Evolutionary conservation across 2,329 filamentous ascomycete species (phyloP), one percentile per base, ranked within the genome.

Genomic region (Hymenoscyphus fructigenus): DNA sequence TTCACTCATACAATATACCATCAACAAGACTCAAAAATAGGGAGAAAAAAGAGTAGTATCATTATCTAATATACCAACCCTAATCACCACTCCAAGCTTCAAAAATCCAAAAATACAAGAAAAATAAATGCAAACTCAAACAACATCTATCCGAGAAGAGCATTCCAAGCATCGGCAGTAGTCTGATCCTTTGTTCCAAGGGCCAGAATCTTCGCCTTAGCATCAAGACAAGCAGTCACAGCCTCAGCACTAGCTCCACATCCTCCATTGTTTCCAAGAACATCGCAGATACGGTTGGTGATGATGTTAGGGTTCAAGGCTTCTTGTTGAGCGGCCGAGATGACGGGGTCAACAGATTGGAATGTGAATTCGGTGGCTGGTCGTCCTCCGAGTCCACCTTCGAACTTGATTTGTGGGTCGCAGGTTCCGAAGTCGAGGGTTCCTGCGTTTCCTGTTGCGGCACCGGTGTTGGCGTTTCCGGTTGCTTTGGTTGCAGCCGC

Each of bases 281-380:
- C 86, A 77, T 91, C 88, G 76, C 85, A 88, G 75, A 91, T 86
- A 67, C 87, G 84, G 82, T 89, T 90, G 75, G 87, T 89, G 80
- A 91, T 91, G 80, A 91, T 91, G 79, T 85, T 85, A 63, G 88
- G 88, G 83, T 91, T 90, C 57, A 90, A 80, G 5, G 88, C 87
- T 74, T 90, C 88, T 71, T 86, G 78, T 77, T 91, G 88, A 59
- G 84, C 84, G 72, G 85, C 79, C 68, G 82, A 82, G 64, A 89
- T 83, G n/a, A 84, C 77, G 6, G 85, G 79, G 74, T 91, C 88
- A 59, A 83, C 83, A 60, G 89, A 84, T 76, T 89, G 85, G 84
- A 91, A 91, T 59, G 88, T 89, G 77, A 84, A 86, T 76, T 90
- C 88, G 63, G 79, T 80, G 28, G 81, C 80, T 6, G 79, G 74